These are phyloP conservation scores for Colletotrichum brevisporum DNA, from an alignment of 2,329 filamentous ascomycete genomes.

Conservation along the genomic window DNA sequence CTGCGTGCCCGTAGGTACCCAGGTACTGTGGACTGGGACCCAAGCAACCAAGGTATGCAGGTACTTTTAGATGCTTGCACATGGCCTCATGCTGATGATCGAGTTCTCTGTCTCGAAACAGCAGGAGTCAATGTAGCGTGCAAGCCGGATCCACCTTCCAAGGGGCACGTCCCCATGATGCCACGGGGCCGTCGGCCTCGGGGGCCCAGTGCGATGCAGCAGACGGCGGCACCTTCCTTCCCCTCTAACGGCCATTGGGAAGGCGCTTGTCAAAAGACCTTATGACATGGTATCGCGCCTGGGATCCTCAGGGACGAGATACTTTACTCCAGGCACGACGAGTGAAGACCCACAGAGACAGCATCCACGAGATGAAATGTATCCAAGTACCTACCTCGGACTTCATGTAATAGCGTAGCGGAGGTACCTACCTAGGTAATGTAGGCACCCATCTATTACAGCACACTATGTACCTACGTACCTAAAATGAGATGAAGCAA, in stretches of 20 bases:
- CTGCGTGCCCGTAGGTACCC: no score
- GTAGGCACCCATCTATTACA: no score
- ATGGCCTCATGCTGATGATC: conserved; percentile 4
- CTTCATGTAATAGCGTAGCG: no score
- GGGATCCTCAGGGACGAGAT: conserved; percentile 9
- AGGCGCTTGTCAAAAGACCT: conserved; percentile 15
- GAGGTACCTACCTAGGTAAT: neutral
- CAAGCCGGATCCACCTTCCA: conserved; percentile 33
- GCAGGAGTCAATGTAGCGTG: conserved; percentile 31
- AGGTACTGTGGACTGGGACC: no score
- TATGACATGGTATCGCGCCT: conserved; percentile 7
- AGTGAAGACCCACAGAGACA: no score
- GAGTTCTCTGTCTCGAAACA: conserved; percentile 30
- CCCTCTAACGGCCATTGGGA: conserved; percentile 9
- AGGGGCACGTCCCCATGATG: conserved; percentile 16
- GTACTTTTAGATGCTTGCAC: no score
- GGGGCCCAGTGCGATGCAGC: conserved; percentile 20
- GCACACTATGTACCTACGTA: no score
- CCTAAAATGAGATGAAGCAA: conserved; percentile 18
- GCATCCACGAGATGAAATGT: no score
- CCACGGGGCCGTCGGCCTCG: conserved; percentile 23
- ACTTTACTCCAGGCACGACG: conserved; percentile 30
- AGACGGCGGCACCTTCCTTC: conserved; percentile 9
- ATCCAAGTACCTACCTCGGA: no score
- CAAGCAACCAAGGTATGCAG: no score